Evolutionary conservation across 306 rosid species (phyloP), one percentile per base, ranked within the genome.

Genomic region (Hylodesmum podocarpum): DNA sequence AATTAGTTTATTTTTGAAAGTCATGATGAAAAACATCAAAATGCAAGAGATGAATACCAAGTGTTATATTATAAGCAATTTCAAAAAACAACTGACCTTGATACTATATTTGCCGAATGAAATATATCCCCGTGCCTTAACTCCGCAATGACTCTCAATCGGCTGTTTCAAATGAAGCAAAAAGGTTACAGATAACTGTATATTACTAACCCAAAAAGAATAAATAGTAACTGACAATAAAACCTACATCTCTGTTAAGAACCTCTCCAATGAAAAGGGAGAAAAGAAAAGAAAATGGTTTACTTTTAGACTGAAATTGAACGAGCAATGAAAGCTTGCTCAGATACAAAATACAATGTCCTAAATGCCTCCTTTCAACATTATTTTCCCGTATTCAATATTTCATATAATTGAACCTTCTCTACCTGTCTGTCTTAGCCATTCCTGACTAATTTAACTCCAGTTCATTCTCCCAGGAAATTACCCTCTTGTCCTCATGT

Each of bases 141-240:
- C 88, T 95, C 98, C 0, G 97, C 97, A 72, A 95, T 89, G 79
- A 92, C 97, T 82, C 98, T 89, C 88, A 95, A 81, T 80, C 97
- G 97, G 55, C 98, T 95, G 90, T 90, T 84, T 63, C 86, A 86
- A 64, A 71, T 62, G 3, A 71, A 74, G 71, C 34, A 70, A 65
- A 41, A 64, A 21, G 13, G 47, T 14, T 72, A 9, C 40, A 58
- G 55, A 76, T 46, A 19, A 59, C 16, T 8, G 18, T 21, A 37
- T 47, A 73, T 29, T 29, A 29, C 59, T 43, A 66, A 70, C 75
- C 53, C 75, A n/a, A 46, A 33, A 46, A 65, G n/a, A n/a, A n/a
- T n/a, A n/a, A 49, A 74, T 29, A 63, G 29, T 47, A 39, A 44
- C 47, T 74, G 54, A 41, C 55, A 54, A 57, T 66, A 76, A 44